Evolutionary conservation across 495 filamentous ascomycete species (phyloP).

Genomic region (Talaromyces adpressus): DNA sequence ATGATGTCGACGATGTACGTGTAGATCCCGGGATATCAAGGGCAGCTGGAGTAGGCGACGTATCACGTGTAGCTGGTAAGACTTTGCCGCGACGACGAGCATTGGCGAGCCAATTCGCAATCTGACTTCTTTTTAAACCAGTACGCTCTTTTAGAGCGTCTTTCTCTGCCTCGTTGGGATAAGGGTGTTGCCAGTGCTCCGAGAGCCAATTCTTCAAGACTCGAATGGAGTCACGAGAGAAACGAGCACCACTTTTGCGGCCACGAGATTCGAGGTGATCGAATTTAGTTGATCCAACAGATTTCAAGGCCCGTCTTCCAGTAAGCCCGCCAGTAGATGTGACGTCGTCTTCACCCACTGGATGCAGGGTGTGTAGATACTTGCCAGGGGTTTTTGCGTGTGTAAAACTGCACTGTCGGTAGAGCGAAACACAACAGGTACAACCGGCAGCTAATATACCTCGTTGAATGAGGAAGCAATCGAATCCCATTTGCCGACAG

Average conservation of each 20-base stretch:
- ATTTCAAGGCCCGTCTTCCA: slow-evolving; percentile 33
- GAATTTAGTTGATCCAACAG: slow-evolving; percentile 29
- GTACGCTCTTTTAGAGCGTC: slow-evolving; percentile 63
- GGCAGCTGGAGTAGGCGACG: slow-evolving; percentile 51
- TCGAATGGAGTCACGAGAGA: slow-evolving; percentile 60
- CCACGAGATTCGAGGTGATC: slow-evolving; percentile 27
- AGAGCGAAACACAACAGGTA: slow-evolving; percentile 72
- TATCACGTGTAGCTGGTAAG: slow-evolving; percentile 48
- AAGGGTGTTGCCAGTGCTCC: slow-evolving; percentile 67
- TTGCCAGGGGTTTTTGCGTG: slow-evolving; percentile 36
- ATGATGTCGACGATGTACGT: slow-evolving; percentile 5
- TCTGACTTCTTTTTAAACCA: slow-evolving; percentile 67
- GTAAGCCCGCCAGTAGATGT: slow-evolving; percentile 28
- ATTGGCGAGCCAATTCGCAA: slow-evolving; percentile 84
- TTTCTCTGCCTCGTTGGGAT: slow-evolving; percentile 76
- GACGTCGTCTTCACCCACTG: slow-evolving; percentile 41
- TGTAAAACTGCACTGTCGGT: slow-evolving; percentile 66
- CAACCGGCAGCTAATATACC: slow-evolving; percentile 63
- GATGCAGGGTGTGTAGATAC: slow-evolving; percentile 44
- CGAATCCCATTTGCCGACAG: slow-evolving; percentile 58
- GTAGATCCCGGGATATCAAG: slow-evolving; percentile 59
- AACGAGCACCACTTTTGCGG: slow-evolving; percentile 21
- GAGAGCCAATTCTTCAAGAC: slow-evolving; percentile 74
- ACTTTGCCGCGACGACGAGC: slow-evolving; percentile 72
- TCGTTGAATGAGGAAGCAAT: slow-evolving; percentile 68